Evolutionary conservation across 2,329 filamentous ascomycete species (phyloP).

Genomic region (Alternaria atra): DNA sequence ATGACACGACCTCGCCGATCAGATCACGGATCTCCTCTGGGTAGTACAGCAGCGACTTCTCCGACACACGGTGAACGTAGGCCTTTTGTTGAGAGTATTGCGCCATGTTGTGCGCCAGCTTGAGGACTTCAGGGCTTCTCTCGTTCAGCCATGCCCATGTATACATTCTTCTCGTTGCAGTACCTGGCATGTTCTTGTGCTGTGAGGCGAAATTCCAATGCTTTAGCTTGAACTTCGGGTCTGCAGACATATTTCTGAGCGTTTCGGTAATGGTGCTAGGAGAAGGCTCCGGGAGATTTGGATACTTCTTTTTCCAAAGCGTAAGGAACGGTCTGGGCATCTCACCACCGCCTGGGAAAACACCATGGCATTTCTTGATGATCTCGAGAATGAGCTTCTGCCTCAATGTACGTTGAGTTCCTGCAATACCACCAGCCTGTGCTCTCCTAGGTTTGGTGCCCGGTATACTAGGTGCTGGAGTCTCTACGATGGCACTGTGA

Average conservation of each 20-base stretch:
- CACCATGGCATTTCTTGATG: conserved; percentile 62
- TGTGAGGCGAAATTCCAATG: conserved; percentile 52
- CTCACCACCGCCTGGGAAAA: conserved; percentile 64
- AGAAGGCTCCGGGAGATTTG: conserved; percentile 56
- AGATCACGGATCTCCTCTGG: conserved; percentile 43
- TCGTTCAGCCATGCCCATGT: conserved; percentile 57
- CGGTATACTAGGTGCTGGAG: conserved; percentile 8
- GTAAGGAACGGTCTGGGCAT: conserved; percentile 64
- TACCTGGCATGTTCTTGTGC: conserved; percentile 30
- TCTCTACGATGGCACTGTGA: conserved; percentile 11
- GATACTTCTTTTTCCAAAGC: conserved; percentile 60
- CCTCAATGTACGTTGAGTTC: conserved; percentile 30
- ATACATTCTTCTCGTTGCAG: conserved; percentile 62
- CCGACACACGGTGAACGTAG: conserved; percentile 10
- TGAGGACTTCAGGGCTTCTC: conserved; percentile 56
- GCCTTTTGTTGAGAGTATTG: conserved; percentile 39
- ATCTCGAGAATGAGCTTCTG: conserved; percentile 63
- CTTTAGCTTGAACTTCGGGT: conserved; percentile 58
- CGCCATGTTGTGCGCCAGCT: conserved; percentile 62
- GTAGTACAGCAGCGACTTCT: conserved; percentile 43
- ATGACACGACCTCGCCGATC: conserved; percentile 31
- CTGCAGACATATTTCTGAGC: conserved; percentile 60
- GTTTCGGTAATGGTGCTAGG: conserved; percentile 61
- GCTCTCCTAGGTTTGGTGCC: conserved; percentile 15
- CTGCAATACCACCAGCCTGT: conserved; percentile 15